A percentile compares a stretch with the other conserved stretches of the same genome.
These are phyloP conservation scores for Laburnicola sp. DNA, from an alignment of 2,329 filamentous ascomycete genomes.

Conservation along the genomic window DNA sequence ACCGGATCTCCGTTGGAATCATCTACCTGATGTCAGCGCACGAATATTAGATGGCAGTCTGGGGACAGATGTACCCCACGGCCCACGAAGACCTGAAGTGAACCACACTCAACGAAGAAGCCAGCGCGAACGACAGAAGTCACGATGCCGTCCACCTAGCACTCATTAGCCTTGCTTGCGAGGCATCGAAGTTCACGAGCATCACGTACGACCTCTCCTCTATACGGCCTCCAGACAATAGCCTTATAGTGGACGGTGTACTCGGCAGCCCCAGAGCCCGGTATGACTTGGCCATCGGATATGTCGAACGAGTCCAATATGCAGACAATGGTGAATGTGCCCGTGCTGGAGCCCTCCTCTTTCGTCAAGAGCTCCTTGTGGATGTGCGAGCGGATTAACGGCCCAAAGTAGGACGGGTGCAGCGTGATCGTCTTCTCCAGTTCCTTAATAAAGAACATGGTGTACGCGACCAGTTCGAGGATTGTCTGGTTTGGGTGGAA, in stretches of 20 bases:
- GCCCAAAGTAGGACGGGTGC: slow-evolving; percentile 95
- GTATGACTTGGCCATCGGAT: slow-evolving; percentile 88
- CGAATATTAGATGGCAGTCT: slow-evolving; percentile 15
- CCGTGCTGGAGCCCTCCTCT: slow-evolving; percentile 92
- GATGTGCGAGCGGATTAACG: slow-evolving; percentile 89
- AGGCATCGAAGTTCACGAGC: neutral
- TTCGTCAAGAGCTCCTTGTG: slow-evolving; percentile 87
- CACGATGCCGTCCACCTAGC: slow-evolving; percentile 88
- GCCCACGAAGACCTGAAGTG: slow-evolving; percentile 76
- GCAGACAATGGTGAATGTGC: slow-evolving; percentile 95
- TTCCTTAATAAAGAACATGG: slow-evolving; percentile 98
- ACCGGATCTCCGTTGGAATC: slow-evolving; percentile 90
- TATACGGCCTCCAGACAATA: slow-evolving; percentile 97
- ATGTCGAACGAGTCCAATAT: slow-evolving; percentile 97
- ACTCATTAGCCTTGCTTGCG: slow-evolving; percentile 27
- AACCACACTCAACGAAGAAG: slow-evolving; percentile 85
- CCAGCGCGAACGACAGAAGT: slow-evolving; percentile 88
- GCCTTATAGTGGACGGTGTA: slow-evolving; percentile 95
- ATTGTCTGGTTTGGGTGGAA: slow-evolving; percentile 10
- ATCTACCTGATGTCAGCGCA: slow-evolving; percentile 58
- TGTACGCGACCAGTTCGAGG: slow-evolving; percentile 26
- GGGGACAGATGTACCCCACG: slow-evolving; percentile 67
- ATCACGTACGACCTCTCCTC: slow-evolving; percentile 85
- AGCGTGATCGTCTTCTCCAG: slow-evolving; percentile 93
- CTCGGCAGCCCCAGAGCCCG: slow-evolving; percentile 87